Evolutionary conservation across 495 filamentous ascomycete genomes (phyloP), one percentile per base, ranked within the genome.

Genomic region (Umbilicaria muhlenbergii): DNA sequence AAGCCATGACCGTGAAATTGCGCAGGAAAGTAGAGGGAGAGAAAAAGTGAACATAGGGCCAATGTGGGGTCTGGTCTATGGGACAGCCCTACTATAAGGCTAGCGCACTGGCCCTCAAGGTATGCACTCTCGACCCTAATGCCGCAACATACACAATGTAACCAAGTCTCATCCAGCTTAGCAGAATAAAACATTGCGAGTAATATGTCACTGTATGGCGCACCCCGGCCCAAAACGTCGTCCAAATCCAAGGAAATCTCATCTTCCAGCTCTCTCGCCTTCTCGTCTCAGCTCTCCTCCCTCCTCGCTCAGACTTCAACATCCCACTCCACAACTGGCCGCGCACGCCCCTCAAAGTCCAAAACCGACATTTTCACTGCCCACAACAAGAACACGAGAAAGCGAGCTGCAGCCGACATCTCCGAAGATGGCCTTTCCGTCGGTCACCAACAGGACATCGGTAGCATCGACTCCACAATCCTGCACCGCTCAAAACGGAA

Each of bases 271-370:
- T 81, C 75, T 49, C 76, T 92, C 42, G 73, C 80, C 53, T 94
- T 95, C 63, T 72, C 78, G 32, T 78, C 81, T 7, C 75, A 86
- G 36, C 74, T 94, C 44, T 75, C 76, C 49, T 81, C 81, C 39
- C 73, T 86, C 14, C 77, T 84, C 49, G 63, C 80, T 36, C 59
- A 68, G 32, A 43, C 64, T 14, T 54, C 56, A 6, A 47, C 55
- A 5, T 45, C 57, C 12, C 52, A 62, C 41, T 50, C 67, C 17
- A 54, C 60, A 15, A 48, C 67, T 11, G 80, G 72, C 34, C 81
- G 83, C 35, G 32, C 75, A 2, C 77, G 84, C 14, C 73, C 81
- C 11, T 77, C 75, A 19, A 80, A 80, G 54, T 31, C 55, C 16
- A 88, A 85, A 67, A 64, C 73, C 32, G 74, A 80, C 54, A 71